Base-by-base conservation (phyloP, 2,329 filamentous ascomycete genomes). In the Aspergillus sp. region DNA sequence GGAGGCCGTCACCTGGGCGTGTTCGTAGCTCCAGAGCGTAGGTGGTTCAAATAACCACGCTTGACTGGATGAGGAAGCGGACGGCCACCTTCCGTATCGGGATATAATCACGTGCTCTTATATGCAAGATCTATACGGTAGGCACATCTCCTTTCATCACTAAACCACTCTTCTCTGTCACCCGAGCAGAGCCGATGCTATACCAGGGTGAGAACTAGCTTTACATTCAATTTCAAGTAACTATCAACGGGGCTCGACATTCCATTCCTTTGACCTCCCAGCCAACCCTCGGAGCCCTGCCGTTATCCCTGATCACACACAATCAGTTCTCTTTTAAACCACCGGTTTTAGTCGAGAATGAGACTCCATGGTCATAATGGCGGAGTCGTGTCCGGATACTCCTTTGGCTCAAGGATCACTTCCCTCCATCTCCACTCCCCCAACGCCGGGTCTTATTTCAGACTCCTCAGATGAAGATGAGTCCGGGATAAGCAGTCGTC, bases 401-500 rank as follows among this genome's bases (percentile, higher is more conserved):
- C 61, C 59, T 49, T 65, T 63, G 50, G 60, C 60, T 17, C 60
- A 65, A 55, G 57, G 63, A 55, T 49, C 47, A 19, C 22, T 13
- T 13, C 41, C 35, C 9, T 45, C 19, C 4, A 13, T 24, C 26
- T 16, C 20, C 16, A 26, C 40, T 35, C 56, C 58, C 13, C 52
- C 50, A 22, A 35, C 45, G 13, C 45, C 51, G 49, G 47, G 43
- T 14, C 44, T 50, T 36, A 38, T 38, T 17, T 30, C 49, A 52
- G 51, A 48, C 50, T 54, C 47, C 44, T 55, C 50, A 24, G 48
- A 41, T 24, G 47, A 50, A 35, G 49, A 50, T n/a, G 47, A 54
- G 24, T 49, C 45, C 2, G 45, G 33, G 40, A 32, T 19, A 26
- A 38, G 46, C 17, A 5, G 40, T 22, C 17, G 17, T 17, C 22